Base-by-base conservation (phyloP, 2,329 filamentous ascomycete genomes). In the Fusarium sp. region DNA sequence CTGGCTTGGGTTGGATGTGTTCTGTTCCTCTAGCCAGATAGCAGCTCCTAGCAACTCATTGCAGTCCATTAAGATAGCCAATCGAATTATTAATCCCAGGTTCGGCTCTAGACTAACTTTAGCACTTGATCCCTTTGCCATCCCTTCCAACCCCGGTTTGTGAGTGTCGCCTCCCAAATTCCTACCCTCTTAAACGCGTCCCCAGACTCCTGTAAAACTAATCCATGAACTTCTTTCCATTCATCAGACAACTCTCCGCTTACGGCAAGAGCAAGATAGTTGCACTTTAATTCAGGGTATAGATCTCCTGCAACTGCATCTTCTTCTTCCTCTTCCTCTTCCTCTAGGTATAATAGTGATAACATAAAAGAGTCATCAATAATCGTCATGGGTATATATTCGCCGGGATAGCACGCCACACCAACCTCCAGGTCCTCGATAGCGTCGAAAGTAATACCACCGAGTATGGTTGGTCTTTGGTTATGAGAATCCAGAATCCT, bases 201-300 rank as follows among this genome's bases (percentile, higher is more conserved):
- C 3, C 16, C 35, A n/a, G 35, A 38, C 16, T 38, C 16, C 35
- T 38, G 35, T 9, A 38, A 38, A 9, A 38, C 1, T 16, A 38
- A 38, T 8, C 35, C 35, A 2, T n/a, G 7, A 38, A 38, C 16
- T 5, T 0, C 0, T 1, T 2, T 18, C 16, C 3, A 1, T 1
- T 37, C 3, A 37, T 9, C 16, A n/a, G 1, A 38, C 6, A n/a
- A 9, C 16, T 4, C 1, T 1, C 35, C 16, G 4, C 16, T n/a
- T 38, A 38, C 35, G 2, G 35, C 35, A 5, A 38, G 35, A n/a
- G 35, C 35, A 38, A 38, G 16, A n/a, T n/a, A 38, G 35, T 38
- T 5, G 8, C 35, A n/a, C 8, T n/a, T 16, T 38, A 38, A 9
- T 10, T 16, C 16, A 4, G 16, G 16, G 7, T 37, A 37, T 9